These are phyloP conservation scores for Coemansia sp. DNA, from an alignment of 192 early-diverging fungal species.

Conservation along the genomic window DNA sequence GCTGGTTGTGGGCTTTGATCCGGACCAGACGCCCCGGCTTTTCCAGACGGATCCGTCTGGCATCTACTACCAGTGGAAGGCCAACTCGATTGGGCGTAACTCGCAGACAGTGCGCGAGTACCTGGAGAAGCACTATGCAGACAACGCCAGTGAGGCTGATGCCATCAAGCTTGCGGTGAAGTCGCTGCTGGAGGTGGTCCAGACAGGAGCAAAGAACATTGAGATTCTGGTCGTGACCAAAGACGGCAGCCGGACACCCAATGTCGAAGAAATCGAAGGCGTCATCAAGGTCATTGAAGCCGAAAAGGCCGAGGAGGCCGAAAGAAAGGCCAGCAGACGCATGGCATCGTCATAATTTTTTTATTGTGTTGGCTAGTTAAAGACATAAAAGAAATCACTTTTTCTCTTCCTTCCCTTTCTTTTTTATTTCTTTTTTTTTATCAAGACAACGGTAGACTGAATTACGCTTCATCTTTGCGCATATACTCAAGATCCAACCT, in stretches of 20 bases:
- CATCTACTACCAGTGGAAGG: slow-evolving; percentile 98
- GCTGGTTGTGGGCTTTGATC: slow-evolving; percentile 91
- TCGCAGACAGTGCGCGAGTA: slow-evolving; percentile 98
- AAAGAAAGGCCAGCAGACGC: slow-evolving; percentile 61
- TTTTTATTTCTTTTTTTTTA: slow-evolving; percentile 5
- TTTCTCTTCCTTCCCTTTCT: not conserved
- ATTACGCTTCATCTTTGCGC: not conserved
- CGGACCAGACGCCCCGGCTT: slow-evolving; percentile 83
- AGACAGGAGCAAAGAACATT: slow-evolving; percentile 99
- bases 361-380: not conserved
- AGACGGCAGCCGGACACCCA: slow-evolving; percentile 69
- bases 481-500: not conserved
- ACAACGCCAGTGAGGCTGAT: slow-evolving; percentile 75
- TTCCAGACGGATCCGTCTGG: slow-evolving; percentile 99
- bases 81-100: slow-evolving; percentile 93
- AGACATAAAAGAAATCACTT: slow-evolving; percentile 6
- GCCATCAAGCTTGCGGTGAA: slow-evolving; percentile 88
- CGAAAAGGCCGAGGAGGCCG: slow-evolving; percentile 88
- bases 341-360: slow-evolving; percentile 9
- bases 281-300: slow-evolving; percentile 75
- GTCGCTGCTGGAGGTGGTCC: slow-evolving; percentile 94
- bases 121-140: slow-evolving; percentile 95
- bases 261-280: slow-evolving; percentile 70
- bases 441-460: not conserved
- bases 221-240: slow-evolving; percentile 90